phyloP scores from a whole-genome alignment of 208 protist species.

The Tetramitus jugosus region DNA sequence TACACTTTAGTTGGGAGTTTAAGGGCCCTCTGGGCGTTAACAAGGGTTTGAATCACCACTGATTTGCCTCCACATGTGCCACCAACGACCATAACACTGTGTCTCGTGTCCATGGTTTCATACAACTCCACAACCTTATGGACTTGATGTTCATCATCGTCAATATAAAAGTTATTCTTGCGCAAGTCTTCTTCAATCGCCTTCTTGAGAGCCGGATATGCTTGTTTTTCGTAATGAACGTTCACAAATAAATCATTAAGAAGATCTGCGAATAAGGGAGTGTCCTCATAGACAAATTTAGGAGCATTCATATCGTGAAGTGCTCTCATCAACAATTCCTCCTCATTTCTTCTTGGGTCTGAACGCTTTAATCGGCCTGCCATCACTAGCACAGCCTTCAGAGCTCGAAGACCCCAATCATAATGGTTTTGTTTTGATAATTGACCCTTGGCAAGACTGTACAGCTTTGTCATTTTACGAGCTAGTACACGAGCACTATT shows the following conservation, averaged over 20 bases:
- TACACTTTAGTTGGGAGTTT: constrained; percentile 78
- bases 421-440: constrained; percentile 98
- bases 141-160: constrained; percentile 68
- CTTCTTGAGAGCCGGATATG: constrained; percentile 82
- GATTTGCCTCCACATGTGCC: constrained; percentile 94
- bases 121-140: constrained; percentile 98
- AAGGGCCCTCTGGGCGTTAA: constrained; percentile 80
- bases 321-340: constrained; percentile 96
- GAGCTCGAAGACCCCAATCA: constrained; percentile 95
- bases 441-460: constrained; percentile 90
- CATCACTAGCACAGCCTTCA: constrained; percentile 97
- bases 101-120: constrained; percentile 96
- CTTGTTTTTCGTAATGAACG: constrained; percentile 82
- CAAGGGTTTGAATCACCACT: constrained; percentile 87
- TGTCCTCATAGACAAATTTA: constrained; percentile 98
- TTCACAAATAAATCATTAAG: constrained; percentile 95
- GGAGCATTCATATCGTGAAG: constrained; percentile 98
- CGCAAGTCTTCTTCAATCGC: constrained; percentile 74
- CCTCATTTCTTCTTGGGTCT: constrained; percentile 79
- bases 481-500: constrained; percentile 83
- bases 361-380: constrained; percentile 94
- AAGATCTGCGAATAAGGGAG: constrained; percentile 94
- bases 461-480: constrained; percentile 98
- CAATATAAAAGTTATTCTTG: constrained; percentile 61
- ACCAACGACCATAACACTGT: constrained; percentile 97